Evolutionary conservation across 2,329 filamentous ascomycete species (phyloP).

Genomic region (Rhynchosporium secalis): DNA sequence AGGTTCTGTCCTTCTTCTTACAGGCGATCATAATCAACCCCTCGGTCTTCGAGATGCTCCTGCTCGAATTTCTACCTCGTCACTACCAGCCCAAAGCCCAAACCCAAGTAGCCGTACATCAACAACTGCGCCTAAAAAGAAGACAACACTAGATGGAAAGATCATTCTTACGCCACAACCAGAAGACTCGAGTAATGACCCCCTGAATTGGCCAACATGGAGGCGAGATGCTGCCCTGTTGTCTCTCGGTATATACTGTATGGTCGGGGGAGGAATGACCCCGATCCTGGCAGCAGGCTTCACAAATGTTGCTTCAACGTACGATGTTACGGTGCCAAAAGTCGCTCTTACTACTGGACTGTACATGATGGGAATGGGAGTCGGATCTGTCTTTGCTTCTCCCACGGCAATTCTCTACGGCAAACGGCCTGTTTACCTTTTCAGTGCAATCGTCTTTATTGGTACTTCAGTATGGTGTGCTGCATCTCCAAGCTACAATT

Average conservation of each 20-base stretch:
- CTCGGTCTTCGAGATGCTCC: constrained; percentile 59
- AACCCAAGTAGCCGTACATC: constrained; percentile 23
- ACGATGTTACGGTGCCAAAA: constrained; percentile 64
- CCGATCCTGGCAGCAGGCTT: constrained; percentile 89
- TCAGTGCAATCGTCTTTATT: constrained; percentile 75
- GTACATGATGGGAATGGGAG: constrained; percentile 89
- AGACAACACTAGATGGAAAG: constrained; percentile 76
- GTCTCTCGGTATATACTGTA: constrained; percentile 86
- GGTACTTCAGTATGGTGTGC: constrained; percentile 81
- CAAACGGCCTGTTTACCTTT: constrained; percentile 87
- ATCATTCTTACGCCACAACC: constrained; percentile 92
- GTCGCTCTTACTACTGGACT: constrained; percentile 88
- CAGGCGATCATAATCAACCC: constrained; percentile 56
- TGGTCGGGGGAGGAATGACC: constrained; percentile 91
- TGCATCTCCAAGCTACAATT: constrained; percentile 75
- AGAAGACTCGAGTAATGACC: constrained; percentile 86
- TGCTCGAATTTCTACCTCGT: constrained; percentile 59
- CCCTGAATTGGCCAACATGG: constrained; percentile 86
- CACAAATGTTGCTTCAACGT: constrained; percentile 69
- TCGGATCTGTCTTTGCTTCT: constrained; percentile 81
- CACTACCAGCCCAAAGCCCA: constrained; percentile 37
- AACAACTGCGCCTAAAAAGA: constrained; percentile 50
- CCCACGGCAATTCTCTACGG: constrained; percentile 90
- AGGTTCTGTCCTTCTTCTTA: constrained; percentile 61
- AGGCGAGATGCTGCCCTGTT: constrained; percentile 76